These are phyloP conservation scores for Maudiozyma serrabonitensis DNA, from an alignment of 805 yeast genomes.

Conservation along the genomic window DNA sequence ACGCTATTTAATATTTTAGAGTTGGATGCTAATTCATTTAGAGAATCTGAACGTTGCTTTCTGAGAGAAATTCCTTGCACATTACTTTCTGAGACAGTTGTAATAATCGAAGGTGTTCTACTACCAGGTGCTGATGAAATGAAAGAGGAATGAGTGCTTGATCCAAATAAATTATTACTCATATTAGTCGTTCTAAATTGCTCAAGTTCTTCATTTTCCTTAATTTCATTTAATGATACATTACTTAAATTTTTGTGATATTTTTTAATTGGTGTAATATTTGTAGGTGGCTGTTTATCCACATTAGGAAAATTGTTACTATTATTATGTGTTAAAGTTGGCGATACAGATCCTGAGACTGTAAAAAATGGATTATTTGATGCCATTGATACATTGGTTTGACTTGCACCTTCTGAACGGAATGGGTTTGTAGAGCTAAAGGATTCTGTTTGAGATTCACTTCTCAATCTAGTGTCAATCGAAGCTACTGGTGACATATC, in stretches of 20 bases:
- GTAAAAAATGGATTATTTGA: neutral
- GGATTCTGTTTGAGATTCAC: neutral
- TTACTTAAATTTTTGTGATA: conserved; percentile 15
- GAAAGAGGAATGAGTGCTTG: conserved; percentile 1
- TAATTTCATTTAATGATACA: conserved; percentile 27
- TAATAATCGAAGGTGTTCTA: neutral
- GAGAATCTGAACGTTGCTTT: conserved; percentile 4
- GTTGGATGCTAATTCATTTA: conserved; percentile 4
- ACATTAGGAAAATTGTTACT: neutral
- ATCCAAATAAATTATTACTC: neutral
- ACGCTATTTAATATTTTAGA: conserved; percentile 2
- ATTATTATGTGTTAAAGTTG: neutral
- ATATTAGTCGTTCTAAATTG: conserved; percentile 8
- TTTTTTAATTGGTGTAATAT: neutral
- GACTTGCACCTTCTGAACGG: neutral
- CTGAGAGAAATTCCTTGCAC: neutral
- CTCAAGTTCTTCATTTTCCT: conserved; percentile 26
- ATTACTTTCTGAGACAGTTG: conserved; percentile 2
- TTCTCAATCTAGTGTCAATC: conserved; percentile 2
- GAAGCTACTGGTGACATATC: conserved; percentile 4
- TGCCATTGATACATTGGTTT: neutral
- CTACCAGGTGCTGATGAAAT: neutral
- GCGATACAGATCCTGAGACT: neutral
- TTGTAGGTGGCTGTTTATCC: conserved; percentile 3
- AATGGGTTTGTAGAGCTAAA: conserved; percentile 6